Percentiles rank a stretch among this genome's conserved stretches.
phyloP scores from a whole-genome alignment of 2,329 filamentous ascomycete genomes.

The Arthrinium puccinioides region DNA sequence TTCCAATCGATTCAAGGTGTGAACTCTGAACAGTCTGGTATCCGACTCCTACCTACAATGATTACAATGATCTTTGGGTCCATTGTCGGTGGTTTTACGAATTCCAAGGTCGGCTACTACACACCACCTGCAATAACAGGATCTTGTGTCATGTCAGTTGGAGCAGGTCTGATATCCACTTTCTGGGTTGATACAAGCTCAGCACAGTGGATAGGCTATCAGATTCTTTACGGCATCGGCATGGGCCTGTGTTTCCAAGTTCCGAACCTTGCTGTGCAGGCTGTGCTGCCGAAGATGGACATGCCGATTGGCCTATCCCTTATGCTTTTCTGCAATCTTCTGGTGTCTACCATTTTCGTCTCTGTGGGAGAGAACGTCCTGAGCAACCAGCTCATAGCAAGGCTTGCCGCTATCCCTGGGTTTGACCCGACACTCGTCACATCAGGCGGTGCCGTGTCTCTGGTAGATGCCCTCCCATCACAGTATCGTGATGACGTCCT shows the following conservation, averaged over 20 bases:
- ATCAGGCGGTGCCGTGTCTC: constrained; percentile 21
- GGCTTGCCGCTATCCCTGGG: constrained; percentile 22
- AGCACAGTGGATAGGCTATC: constrained; percentile 30
- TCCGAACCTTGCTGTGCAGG: constrained; percentile 38
- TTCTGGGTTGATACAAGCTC: constrained; percentile 25
- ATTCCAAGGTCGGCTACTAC: constrained; percentile 35
- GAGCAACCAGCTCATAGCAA: constrained; percentile 28
- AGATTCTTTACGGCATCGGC: constrained; percentile 37
- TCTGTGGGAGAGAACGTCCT: constrained; percentile 39
- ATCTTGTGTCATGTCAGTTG: constrained; percentile 27
- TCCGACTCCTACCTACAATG: constrained; percentile 33
- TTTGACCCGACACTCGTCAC: constrained; percentile 19
- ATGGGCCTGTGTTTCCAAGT: constrained; percentile 35
- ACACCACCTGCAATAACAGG: constrained; percentile 34
- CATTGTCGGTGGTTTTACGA: constrained; percentile 28
- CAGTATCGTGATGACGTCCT: constrained; percentile 18
- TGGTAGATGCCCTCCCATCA: constrained; percentile 12
- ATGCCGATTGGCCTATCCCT: constrained; percentile 33
- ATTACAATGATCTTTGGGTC: constrained; percentile 33
- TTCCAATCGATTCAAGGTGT: constrained; percentile 38
- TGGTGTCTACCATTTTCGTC: constrained; percentile 38
- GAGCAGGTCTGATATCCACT: constrained; percentile 34
- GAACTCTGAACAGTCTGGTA: constrained; percentile 33
- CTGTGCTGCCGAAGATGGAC: constrained; percentile 32
- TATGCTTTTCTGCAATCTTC: constrained; percentile 36